phyloP scores from a whole-genome alignment of 2,329 filamentous ascomycete species.

The Claviceps fusiformis region DNA sequence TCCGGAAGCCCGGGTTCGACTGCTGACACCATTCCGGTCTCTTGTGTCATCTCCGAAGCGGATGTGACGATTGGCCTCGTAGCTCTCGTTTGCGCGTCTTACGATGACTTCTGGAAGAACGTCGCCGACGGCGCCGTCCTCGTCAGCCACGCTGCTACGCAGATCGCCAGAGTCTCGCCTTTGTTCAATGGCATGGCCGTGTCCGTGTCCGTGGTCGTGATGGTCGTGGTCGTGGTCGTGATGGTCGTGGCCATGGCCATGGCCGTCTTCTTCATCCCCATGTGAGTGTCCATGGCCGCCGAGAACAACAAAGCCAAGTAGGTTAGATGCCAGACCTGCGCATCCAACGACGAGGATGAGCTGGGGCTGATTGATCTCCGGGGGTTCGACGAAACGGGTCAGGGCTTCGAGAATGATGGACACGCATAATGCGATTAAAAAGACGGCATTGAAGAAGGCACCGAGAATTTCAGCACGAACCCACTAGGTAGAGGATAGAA shows the following conservation, averaged over 20 bases:
- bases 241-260: constrained; percentile 34
- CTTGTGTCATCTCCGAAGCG: constrained; percentile 22
- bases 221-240: constrained; percentile 23
- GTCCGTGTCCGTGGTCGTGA: constrained; percentile 14
- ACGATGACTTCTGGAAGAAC: constrained; percentile 49
- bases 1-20: constrained; percentile 17
- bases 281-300: constrained; percentile 86
- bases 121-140: constrained; percentile 45
- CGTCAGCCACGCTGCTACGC: constrained; percentile 34
- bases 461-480: constrained; percentile 94
- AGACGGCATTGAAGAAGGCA: constrained; percentile 93
- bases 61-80: constrained; percentile 25
- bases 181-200: constrained; percentile 34
- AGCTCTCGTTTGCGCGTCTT: constrained; percentile 28
- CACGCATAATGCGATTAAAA: constrained; percentile 88
- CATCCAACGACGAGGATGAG: constrained; percentile 84
- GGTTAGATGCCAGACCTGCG: constrained; percentile 74
- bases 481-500: constrained; percentile 45
- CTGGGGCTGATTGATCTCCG: constrained; percentile 70
- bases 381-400: constrained; percentile 81
- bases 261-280: constrained; percentile 40
- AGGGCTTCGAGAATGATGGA: constrained; percentile 94
- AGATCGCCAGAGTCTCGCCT: constrained; percentile 30
- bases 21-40: constrained; percentile 15
- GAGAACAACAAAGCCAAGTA: constrained; percentile 78